Percentiles rank a stretch among this genome's conserved stretches.
Evolutionary conservation across 768 basidiomycete genomes (phyloP).

Genomic region (Tubosaeta sp.): DNA sequence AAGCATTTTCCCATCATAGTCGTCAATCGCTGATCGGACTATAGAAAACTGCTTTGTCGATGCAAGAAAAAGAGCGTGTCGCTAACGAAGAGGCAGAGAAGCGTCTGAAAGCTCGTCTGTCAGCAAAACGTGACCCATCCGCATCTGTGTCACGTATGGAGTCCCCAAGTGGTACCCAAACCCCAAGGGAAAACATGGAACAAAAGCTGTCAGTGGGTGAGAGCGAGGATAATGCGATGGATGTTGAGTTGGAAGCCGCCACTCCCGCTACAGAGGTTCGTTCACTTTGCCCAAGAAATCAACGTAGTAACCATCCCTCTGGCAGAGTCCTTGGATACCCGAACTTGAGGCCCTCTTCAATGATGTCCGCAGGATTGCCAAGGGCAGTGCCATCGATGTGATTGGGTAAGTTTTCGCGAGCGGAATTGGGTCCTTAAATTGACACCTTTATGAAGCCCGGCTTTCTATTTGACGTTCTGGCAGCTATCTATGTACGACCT

Average conservation of each 20-base stretch:
- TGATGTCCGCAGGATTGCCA: conserved; percentile 68
- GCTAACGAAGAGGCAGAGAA: conserved; percentile 77
- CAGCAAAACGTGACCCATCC: conserved; percentile 69
- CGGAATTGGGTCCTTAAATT: conserved; percentile 4
- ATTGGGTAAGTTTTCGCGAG: conserved; percentile 57
- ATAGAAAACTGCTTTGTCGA: conserved; percentile 57
- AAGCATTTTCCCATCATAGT: conserved; percentile 18
- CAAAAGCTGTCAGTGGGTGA: conserved; percentile 25
- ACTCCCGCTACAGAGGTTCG: conserved; percentile 26
- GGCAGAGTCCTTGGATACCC: conserved; percentile 74
- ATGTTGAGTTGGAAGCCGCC: conserved; percentile 37
- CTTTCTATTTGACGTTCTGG: conserved; percentile 97
- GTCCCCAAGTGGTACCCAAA: conserved; percentile 47
- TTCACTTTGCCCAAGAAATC: conserved; percentile 2
- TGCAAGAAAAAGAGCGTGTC: conserved; percentile 63
- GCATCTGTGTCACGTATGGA: conserved; percentile 53
- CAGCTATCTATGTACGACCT: conserved; percentile 91
- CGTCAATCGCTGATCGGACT: conserved; percentile 5
- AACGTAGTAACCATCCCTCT: conserved; percentile 6
- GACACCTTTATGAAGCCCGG: conserved; percentile 51
- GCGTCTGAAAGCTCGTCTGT: conserved; percentile 71
- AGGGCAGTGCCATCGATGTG: conserved; percentile 55
- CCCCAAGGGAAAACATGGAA: conserved; percentile 23
- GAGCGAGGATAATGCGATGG: conserved; percentile 50
- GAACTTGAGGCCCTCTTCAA: conserved; percentile 70